phyloP scores from a whole-genome alignment of 2,329 filamentous ascomycete species.

The Penicillium sp. region DNA sequence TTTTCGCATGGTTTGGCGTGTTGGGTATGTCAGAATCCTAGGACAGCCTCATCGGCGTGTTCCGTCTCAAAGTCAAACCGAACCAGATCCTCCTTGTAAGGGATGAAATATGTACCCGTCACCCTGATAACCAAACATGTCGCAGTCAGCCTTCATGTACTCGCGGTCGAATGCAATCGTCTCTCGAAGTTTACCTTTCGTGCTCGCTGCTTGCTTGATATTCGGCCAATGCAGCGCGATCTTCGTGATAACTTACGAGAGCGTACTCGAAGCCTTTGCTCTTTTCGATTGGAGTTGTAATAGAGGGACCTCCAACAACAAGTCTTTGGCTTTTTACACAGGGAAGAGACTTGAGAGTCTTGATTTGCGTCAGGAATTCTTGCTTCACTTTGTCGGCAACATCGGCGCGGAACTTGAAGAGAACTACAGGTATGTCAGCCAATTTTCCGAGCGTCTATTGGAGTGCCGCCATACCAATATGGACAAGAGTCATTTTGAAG shows the following conservation, averaged over 20 bases:
- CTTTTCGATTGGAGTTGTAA: constrained; percentile 54
- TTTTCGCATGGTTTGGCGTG: too few species aligned
- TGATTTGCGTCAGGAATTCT: constrained; percentile 51
- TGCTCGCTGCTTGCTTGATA: constrained; percentile 59
- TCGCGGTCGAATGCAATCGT: not conserved
- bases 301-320: constrained; percentile 54
- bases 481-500: constrained; percentile 26
- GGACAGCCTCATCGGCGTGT: constrained; percentile 34
- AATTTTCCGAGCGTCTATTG: not conserved
- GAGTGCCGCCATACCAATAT: constrained; percentile 22
- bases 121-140: constrained; percentile 40
- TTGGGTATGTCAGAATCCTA: constrained; percentile 12
- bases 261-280: constrained; percentile 58
- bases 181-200: constrained; percentile 43
- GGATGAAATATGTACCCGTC: constrained; percentile 54
- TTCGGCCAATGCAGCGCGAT: constrained; percentile 48
- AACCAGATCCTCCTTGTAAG: constrained; percentile 55
- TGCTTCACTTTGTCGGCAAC: constrained; percentile 46
- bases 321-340: constrained; percentile 53
- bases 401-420: constrained; percentile 53
- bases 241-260: constrained; percentile 54
- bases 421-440: constrained; percentile 36
- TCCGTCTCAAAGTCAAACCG: constrained; percentile 57
- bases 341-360: constrained; percentile 50
- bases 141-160: accelerated